Conservation (phyloP, 306 rosid species). For the Quillaja saponaria region DNA sequence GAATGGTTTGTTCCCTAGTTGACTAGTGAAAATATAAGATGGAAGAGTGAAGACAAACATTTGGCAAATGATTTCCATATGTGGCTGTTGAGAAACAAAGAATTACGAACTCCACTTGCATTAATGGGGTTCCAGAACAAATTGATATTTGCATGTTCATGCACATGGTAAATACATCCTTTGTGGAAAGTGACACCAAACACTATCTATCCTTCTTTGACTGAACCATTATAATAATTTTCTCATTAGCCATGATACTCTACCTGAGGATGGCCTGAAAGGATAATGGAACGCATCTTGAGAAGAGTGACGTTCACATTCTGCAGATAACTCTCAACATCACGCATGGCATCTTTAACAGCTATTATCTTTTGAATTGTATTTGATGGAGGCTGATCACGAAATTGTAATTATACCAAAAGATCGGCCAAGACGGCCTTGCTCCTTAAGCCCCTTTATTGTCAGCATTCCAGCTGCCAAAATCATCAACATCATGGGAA, state of each 20-base stretch:
- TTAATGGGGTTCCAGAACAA: too few relatives aligned
- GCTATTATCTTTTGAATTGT: conserved; percentile 92
- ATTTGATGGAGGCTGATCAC: conserved; percentile 94
- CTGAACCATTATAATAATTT: too few relatives aligned
- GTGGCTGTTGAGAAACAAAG: too few relatives aligned
- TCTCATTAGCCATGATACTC: conserved; percentile 10
- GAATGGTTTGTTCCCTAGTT: too few relatives aligned
- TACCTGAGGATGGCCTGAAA: conserved; percentile 97
- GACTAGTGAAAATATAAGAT: too few relatives aligned
- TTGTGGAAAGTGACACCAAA: too few relatives aligned
- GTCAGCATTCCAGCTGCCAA: conserved; percentile 79
- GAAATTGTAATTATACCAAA: conserved; percentile 77
- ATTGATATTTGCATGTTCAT: too few relatives aligned
- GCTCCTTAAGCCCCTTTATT: conserved; percentile 83
- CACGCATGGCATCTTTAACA: conserved; percentile 91
- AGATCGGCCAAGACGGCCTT: conserved; percentile 94
- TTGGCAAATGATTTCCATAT: too few relatives aligned
- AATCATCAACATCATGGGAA: conserved; percentile 65
- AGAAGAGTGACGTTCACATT: conserved; percentile 74
- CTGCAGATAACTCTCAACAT: conserved; percentile 73
- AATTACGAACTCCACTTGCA: too few relatives aligned
- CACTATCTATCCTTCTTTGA: too few relatives aligned
- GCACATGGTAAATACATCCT: too few relatives aligned
- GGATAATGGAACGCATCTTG: conserved; percentile 74
- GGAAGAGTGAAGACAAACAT: too few relatives aligned